Conservation (phyloP, 345 rosid species). For the Rhizophora mangle region DNA sequence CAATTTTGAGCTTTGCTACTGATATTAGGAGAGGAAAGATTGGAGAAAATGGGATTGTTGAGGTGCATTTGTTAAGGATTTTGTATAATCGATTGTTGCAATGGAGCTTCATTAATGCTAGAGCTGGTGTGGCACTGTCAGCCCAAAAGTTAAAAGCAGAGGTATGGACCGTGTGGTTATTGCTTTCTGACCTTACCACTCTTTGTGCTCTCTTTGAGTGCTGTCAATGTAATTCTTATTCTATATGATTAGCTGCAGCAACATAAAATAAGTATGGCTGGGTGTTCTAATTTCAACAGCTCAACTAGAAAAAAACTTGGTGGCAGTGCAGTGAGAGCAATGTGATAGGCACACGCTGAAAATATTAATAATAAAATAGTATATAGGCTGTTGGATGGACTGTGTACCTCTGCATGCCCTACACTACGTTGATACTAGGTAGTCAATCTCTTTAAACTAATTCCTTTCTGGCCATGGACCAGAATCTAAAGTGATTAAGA, state of each 20-base stretch:
- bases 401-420: no score
- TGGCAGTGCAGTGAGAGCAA: no score
- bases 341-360: no score
- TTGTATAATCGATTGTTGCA: slow-evolving; percentile 74
- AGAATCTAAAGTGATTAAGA: neutral
- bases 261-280: neutral
- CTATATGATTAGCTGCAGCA: neutral
- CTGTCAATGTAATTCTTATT: neutral
- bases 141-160: slow-evolving; percentile 60
- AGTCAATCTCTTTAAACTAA: no score
- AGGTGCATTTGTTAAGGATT: slow-evolving; percentile 69
- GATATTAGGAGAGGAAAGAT: slow-evolving; percentile 69
- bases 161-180: slow-evolving; percentile 39
- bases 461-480: no score
- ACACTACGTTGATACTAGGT: no score
- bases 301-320: no score
- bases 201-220: neutral
- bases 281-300: neutral
- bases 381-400: no score
- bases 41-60: slow-evolving; percentile 57
- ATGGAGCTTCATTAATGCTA: slow-evolving; percentile 82
- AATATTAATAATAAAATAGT: no score
- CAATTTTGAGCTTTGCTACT: slow-evolving; percentile 78
- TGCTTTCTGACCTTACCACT: neutral
- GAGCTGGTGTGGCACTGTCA: slow-evolving; percentile 54